A percentile compares a stretch with the other conserved stretches of the same genome.
Conservation (phyloP, 23 red algal species). For the Pyropia yezoensis region DNA sequence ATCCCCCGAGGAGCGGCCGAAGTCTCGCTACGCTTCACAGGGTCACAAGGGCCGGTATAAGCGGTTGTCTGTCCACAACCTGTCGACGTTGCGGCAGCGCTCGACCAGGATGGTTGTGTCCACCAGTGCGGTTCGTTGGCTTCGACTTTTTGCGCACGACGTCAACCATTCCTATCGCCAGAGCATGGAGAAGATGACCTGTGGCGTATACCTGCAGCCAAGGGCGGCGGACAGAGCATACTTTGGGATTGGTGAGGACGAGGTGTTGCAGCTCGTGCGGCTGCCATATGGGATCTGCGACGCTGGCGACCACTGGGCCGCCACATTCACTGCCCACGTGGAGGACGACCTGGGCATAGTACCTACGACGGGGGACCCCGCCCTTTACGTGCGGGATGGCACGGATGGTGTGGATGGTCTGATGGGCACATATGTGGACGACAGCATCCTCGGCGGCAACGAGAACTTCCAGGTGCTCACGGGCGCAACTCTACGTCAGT, state of each 20-base stretch:
- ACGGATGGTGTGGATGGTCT: too few species aligned
- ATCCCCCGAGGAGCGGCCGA: background rate
- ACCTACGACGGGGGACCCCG: background rate
- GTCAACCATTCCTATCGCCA: too few species aligned
- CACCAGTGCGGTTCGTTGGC: background rate
- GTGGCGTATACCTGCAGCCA: too few species aligned
- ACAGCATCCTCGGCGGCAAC: too few species aligned
- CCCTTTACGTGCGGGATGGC: background rate
- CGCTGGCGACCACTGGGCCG: conserved; percentile 12
- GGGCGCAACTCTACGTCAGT: too few species aligned
- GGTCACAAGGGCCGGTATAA: conserved; percentile 12
- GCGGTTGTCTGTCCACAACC: conserved; percentile 6
- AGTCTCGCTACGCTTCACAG: conserved; percentile 11
- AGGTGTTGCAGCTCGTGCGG: too few species aligned
- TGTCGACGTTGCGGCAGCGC: background rate
- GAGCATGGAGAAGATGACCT: background rate
- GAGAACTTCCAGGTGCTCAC: too few species aligned
- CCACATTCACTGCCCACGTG: conserved; percentile 1
- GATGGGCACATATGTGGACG: too few species aligned
- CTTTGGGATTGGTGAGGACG: too few species aligned
- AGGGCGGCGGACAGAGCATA: too few species aligned
- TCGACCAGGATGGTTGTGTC: conserved; percentile 8
- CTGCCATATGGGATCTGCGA: too few species aligned
- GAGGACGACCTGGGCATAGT: too few species aligned
- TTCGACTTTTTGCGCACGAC: conserved; percentile 7